Percentiles rank a stretch among this genome's conserved stretches.
These are phyloP conservation scores for Fennellomyces sp. DNA, from an alignment of 371 early-diverging fungal genomes.

Conservation along the genomic window DNA sequence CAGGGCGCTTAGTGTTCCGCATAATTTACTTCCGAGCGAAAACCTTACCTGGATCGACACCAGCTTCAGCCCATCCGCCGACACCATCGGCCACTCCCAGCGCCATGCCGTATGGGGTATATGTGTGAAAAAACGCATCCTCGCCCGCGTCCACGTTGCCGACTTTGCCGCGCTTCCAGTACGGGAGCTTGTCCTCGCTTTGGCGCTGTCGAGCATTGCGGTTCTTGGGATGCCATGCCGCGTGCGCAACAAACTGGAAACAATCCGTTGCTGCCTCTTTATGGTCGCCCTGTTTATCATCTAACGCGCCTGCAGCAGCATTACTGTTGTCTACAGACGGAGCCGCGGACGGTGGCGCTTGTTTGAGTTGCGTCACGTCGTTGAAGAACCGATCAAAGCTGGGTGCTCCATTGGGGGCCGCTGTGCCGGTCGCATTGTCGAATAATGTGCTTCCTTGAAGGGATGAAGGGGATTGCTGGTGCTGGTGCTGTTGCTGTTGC, in stretches of 20 bases:
- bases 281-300: conserved; percentile 2
- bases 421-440: neutral
- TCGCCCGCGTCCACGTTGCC: conserved; percentile 77
- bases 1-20: conserved; percentile 18
- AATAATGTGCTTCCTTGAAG: neutral
- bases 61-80: conserved; percentile 70
- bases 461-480: neutral
- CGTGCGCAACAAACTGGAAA: conserved; percentile 47
- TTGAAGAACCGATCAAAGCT: conserved; percentile 1
- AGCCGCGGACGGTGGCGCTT: neutral
- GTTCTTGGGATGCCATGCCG: conserved; percentile 56
- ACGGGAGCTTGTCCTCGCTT: conserved; percentile 32
- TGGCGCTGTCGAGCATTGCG: conserved; percentile 23
- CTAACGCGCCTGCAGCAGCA: neutral
- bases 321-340: neutral
- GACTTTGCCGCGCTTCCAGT: conserved; percentile 47
- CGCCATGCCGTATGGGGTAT: conserved; percentile 59
- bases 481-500: conserved; percentile 16
- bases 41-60: conserved; percentile 47
- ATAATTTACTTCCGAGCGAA: neutral
- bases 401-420: neutral
- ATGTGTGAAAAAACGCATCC: conserved; percentile 71
- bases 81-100: conserved; percentile 75
- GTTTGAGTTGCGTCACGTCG: neutral
- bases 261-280: conserved; percentile 12